Evolutionary conservation across 2,329 filamentous ascomycete species (phyloP).

Genomic region (Bipolaris cookei): DNA sequence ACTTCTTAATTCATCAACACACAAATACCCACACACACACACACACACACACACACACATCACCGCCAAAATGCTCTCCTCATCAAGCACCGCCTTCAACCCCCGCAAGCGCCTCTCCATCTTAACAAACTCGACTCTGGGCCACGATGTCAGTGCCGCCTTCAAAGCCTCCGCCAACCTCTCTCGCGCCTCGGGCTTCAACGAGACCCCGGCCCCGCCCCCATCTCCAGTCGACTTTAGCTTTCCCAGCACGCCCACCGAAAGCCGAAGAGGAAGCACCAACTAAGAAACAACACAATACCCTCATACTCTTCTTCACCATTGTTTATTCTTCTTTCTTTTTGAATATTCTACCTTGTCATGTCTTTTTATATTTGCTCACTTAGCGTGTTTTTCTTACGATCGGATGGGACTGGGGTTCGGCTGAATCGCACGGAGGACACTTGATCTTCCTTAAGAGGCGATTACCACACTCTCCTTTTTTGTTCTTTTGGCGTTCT

Average conservation of each 20-base stretch:
- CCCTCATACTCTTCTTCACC: neutral
- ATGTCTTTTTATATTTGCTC: neutral
- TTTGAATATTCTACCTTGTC: too few relatives aligned
- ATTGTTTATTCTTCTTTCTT: neutral
- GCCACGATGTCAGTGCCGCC: constrained; percentile 50
- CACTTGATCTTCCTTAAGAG: too few relatives aligned
- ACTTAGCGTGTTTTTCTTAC: neutral
- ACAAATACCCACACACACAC: constrained; percentile 1
- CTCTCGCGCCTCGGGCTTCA: constrained; percentile 38
- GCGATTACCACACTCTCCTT: too few relatives aligned
- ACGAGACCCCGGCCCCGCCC: constrained; percentile 51
- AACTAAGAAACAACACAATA: constrained; percentile 1
- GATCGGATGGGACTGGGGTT: neutral
- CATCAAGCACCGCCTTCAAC: constrained; percentile 33
- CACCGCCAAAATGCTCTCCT: constrained; percentile 36
- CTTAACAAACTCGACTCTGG: constrained; percentile 50
- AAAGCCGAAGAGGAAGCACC: constrained; percentile 11
- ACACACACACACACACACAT: neutral
- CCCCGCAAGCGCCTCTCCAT: constrained; percentile 52
- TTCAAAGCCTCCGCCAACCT: constrained; percentile 46
- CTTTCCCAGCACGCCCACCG: constrained; percentile 43
- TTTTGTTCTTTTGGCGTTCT: too few relatives aligned
- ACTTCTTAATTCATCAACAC: neutral
- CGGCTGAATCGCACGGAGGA: too few relatives aligned
- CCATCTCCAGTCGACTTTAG: constrained; percentile 52